Conservation (phyloP, 495 filamentous ascomycete species). For the Xylaria bambusicola region DNA sequence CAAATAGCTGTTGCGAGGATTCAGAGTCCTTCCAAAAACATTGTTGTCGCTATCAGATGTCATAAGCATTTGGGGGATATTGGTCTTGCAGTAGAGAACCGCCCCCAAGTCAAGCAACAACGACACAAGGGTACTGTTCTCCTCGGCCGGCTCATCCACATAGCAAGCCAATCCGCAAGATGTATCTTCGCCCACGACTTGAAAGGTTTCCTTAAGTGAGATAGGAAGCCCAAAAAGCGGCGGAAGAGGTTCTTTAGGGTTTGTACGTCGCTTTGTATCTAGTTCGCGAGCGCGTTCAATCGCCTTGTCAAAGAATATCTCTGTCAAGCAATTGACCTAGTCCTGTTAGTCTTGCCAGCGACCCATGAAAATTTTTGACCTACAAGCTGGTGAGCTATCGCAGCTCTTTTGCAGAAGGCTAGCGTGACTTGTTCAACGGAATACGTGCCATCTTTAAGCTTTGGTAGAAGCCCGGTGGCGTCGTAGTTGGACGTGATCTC, state of each 20-base stretch:
- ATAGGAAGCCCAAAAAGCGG: constrained; percentile 71
- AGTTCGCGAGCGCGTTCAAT: constrained; percentile 57
- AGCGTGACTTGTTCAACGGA: constrained; percentile 48
- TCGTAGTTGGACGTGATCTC: constrained; percentile 51
- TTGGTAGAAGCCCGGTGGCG: constrained; percentile 43
- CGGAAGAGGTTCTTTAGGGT: constrained; percentile 51
- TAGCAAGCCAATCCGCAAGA: constrained; percentile 60
- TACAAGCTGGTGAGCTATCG: constrained; percentile 40
- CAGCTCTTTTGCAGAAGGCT: constrained; percentile 52
- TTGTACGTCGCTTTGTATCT: constrained; percentile 51
- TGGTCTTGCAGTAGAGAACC: constrained; percentile 58
- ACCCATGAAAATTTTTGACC: background rate
- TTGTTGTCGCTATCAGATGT: constrained; percentile 58
- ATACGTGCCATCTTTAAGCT: constrained; percentile 32
- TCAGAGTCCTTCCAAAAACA: constrained; percentile 64
- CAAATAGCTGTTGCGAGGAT: constrained; percentile 58
- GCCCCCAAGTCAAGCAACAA: constrained; percentile 44
- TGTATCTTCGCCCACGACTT: constrained; percentile 59
- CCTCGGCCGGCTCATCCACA: constrained; percentile 51
- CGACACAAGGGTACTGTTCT: constrained; percentile 34
- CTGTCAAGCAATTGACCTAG: constrained; percentile 55
- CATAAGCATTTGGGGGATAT: constrained; percentile 59
- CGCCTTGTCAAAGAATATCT: constrained; percentile 65
- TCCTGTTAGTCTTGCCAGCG: background rate
- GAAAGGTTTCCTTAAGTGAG: constrained; percentile 65